A percentile compares a stretch with the other conserved stretches of the same genome.
Evolutionary conservation across 148 eudicot species (phyloP).

Genomic region (Rhododendron vialii): DNA sequence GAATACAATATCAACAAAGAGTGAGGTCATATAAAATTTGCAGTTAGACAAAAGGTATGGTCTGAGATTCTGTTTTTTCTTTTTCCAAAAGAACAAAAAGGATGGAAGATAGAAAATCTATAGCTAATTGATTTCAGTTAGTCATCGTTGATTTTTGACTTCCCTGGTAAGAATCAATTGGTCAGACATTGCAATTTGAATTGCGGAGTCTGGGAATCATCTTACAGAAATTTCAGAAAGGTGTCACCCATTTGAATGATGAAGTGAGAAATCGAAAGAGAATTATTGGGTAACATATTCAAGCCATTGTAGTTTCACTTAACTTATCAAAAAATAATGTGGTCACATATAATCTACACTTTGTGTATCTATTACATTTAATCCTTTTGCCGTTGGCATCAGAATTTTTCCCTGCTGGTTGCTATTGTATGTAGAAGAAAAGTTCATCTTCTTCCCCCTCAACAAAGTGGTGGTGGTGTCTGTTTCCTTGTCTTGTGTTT

Average conservation of each 20-base stretch:
- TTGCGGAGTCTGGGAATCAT: conserved; percentile 34
- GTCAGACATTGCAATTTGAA: conserved; percentile 46
- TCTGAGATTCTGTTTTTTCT: conserved; percentile 4
- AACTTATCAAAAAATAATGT: not conserved
- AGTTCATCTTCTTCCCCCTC: too few species aligned
- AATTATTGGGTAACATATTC: not conserved
- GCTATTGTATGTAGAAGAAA: too few species aligned
- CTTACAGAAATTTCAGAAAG: conserved; percentile 42
- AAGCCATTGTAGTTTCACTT: not conserved
- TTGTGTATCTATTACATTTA: not conserved
- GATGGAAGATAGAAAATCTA: not conserved
- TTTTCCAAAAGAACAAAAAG: not conserved
- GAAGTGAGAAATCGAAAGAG: conserved; percentile 21
- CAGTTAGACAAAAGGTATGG: conserved; percentile 5
- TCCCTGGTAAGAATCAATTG: conserved; percentile 5
- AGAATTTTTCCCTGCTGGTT: too few species aligned
- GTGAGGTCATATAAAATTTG: conserved; percentile 39
- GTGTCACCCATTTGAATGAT: conserved; percentile 35
- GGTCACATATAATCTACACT: not conserved
- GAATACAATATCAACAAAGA: conserved; percentile 30
- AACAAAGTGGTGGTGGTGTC: too few species aligned
- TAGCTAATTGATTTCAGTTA: not conserved
- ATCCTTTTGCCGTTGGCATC: too few species aligned
- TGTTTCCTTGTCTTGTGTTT: too few species aligned
- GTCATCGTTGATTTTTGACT: not conserved